phyloP scores from a whole-genome alignment of 495 filamentous ascomycete genomes.

The Oidiodendron maius region DNA sequence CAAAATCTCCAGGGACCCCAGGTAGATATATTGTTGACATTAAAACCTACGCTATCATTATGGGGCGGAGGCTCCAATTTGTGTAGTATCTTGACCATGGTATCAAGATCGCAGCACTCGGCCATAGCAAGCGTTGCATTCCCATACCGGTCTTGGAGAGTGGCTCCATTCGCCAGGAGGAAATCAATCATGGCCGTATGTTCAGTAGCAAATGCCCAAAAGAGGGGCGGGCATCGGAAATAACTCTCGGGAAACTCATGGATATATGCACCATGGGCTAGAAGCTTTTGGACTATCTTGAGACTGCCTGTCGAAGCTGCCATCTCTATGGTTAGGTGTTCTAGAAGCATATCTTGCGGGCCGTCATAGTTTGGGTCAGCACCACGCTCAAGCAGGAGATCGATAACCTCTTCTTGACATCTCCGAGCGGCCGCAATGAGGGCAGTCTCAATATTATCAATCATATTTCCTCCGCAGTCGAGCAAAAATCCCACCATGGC shows the following conservation, averaged over 20 bases:
- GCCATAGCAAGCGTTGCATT: conserved; percentile 1
- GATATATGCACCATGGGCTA: conserved; percentile 9
- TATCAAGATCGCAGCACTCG: background rate
- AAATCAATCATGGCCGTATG: conserved; percentile 17
- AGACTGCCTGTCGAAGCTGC: conserved; percentile 14
- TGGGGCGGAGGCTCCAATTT: no score
- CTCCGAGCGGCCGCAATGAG: conserved; percentile 4
- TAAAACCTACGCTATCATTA: no score
- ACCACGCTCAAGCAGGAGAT: conserved; percentile 1
- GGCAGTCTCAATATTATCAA: background rate
- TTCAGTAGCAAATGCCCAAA: conserved; percentile 6
- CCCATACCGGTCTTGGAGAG: background rate
- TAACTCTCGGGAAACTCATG: background rate
- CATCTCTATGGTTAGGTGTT: background rate
- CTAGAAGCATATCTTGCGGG: background rate
- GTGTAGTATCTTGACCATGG: conserved; percentile 11
- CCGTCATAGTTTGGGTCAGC: conserved; percentile 9
- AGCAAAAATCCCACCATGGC: conserved; percentile 8
- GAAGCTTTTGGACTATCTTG: conserved; percentile 12
- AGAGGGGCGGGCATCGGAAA: background rate
- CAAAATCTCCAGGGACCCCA: no score
- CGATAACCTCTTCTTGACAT: conserved; percentile 14
- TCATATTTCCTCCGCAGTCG: conserved; percentile 2
- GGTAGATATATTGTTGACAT: no score
- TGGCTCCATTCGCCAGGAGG: background rate